Evolutionary conservation across 371 early-diverging fungal genomes (phyloP), one percentile per base, ranked within the genome.

Genomic region (Zychaea mexicana): DNA sequence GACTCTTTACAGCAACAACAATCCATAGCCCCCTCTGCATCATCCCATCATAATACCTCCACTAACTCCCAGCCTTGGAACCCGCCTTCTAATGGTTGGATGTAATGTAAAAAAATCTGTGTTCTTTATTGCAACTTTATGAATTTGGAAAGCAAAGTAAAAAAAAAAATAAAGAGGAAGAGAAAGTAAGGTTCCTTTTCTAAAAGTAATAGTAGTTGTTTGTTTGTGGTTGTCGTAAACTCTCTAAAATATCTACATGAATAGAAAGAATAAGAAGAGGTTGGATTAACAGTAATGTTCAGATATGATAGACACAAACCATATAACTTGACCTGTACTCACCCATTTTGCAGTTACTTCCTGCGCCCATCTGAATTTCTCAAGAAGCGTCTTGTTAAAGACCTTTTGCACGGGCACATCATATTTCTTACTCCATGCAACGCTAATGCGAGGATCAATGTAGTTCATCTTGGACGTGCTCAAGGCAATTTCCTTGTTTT

Each of bases 391-490:
- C 72, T 89, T 90, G 78, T 88, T 92, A 68, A 97, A 97, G 38
- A 97, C 92, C 79, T 96, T 97, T 59, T 94, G 96, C 21, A 95
- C 38, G 0, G 98, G 97, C 4, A 98, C 95, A 52, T 88, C 80
- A 68, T 92, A 72, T 68, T 91, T 90, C 57, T 89, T 81, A 79
- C 96, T 94, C 99, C 99, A 98, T 24, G 95, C 92, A 22, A 89
- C 88, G 9, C 95, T 89, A 58, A 98, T 98, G 46, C 99, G 89
- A 30, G 99, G 99, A 71, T 98, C 99, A 66, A 98, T 96, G 78
- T 98, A 98, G 80, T 98, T 98, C 79, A 94, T 90, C 83, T 97
- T 98, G 38, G 96, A 97, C 0, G 99, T 98, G n/a, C 95, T 88
- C 64, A 98, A 77, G 0, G 99, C 95, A n/a, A 97, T 96, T 49